phyloP scores from a whole-genome alignment of 192 early-diverging fungal species.

The Entomortierella chlamydospora region DNA sequence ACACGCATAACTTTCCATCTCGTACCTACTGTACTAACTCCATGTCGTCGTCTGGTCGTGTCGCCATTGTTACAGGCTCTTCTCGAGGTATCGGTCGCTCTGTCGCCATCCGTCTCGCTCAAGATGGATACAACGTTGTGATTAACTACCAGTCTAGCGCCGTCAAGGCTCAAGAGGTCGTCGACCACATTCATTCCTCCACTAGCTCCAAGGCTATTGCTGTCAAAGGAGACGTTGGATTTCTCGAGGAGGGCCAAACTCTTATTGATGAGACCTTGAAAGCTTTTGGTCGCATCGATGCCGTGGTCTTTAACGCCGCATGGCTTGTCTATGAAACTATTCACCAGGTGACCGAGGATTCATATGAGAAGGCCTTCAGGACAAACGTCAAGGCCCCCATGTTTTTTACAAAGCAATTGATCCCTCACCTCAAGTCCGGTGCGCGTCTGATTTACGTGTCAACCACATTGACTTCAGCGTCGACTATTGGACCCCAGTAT shows the following conservation, averaged over 20 bases:
- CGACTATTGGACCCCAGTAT: constrained; percentile 79
- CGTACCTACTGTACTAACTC: too few species aligned
- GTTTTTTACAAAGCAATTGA: constrained; percentile 83
- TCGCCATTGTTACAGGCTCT: constrained; percentile 91
- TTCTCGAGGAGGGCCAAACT: constrained; percentile 83
- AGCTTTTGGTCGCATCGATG: constrained; percentile 46
- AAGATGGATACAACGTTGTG: constrained; percentile 67
- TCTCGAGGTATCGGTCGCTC: constrained; percentile 94
- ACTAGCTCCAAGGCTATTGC: constrained; percentile 53
- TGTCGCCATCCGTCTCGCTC: constrained; percentile 87
- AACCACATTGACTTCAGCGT: constrained; percentile 77
- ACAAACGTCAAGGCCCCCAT: constrained; percentile 86
- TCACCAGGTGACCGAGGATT: constrained; percentile 78
- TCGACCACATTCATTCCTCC: constrained; percentile 73
- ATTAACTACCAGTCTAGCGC: constrained; percentile 84
- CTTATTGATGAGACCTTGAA: constrained; percentile 81
- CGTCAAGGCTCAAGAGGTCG: constrained; percentile 81
- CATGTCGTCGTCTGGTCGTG: constrained; percentile 66
- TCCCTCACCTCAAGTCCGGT: constrained; percentile 79
- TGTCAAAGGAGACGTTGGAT: constrained; percentile 82
- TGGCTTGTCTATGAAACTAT: constrained; percentile 89
- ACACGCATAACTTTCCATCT: neutral
- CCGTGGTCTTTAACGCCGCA: constrained; percentile 90
- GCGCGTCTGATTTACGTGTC: constrained; percentile 80
- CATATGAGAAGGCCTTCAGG: constrained; percentile 86